These are phyloP conservation scores for Fusarium sp. DNA, from an alignment of 2,329 filamentous ascomycete genomes.

Conservation along the genomic window DNA sequence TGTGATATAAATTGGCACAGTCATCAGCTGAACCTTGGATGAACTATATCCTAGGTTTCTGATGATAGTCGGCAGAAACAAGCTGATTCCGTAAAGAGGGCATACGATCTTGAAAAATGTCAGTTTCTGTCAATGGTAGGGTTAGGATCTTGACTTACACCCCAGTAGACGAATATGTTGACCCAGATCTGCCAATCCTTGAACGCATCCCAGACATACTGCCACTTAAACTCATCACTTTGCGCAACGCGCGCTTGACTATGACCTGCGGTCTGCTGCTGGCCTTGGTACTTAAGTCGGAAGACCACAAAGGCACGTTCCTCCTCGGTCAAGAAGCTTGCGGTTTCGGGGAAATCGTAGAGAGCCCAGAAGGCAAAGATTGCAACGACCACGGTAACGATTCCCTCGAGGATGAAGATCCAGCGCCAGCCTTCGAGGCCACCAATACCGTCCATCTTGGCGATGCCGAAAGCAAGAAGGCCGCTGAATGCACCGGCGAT, in stretches of 20 bases:
- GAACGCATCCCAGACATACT: slow-evolving; percentile 78
- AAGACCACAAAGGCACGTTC: slow-evolving; percentile 79
- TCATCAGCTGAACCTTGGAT: slow-evolving; percentile 74
- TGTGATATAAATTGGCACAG: slow-evolving; percentile 70
- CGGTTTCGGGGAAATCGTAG: slow-evolving; percentile 85
- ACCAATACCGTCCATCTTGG: slow-evolving; percentile 75
- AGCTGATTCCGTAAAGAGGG: slow-evolving; percentile 68
- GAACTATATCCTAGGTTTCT: slow-evolving; percentile 68
- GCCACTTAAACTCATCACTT: slow-evolving; percentile 81
- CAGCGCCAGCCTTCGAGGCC: slow-evolving; percentile 72
- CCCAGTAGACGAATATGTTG: slow-evolving; percentile 73
- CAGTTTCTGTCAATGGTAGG: not conserved
- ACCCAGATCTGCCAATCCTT: slow-evolving; percentile 84
- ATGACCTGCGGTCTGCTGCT: slow-evolving; percentile 40
- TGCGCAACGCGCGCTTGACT: slow-evolving; percentile 62
- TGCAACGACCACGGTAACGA: slow-evolving; percentile 77
- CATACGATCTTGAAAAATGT: slow-evolving; percentile 59
- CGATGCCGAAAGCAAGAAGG: slow-evolving; percentile 77
- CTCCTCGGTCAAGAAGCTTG: slow-evolving; percentile 77
- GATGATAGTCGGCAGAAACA: slow-evolving; percentile 75
- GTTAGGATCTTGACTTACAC: slow-evolving; percentile 58
- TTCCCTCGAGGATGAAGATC: slow-evolving; percentile 79
- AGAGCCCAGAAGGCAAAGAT: slow-evolving; percentile 77
- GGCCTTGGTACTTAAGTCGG: slow-evolving; percentile 75
- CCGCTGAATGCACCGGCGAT: slow-evolving; percentile 83